phyloP scores from a whole-genome alignment of 371 early-diverging fungal species.

The Coemansia sp. region DNA sequence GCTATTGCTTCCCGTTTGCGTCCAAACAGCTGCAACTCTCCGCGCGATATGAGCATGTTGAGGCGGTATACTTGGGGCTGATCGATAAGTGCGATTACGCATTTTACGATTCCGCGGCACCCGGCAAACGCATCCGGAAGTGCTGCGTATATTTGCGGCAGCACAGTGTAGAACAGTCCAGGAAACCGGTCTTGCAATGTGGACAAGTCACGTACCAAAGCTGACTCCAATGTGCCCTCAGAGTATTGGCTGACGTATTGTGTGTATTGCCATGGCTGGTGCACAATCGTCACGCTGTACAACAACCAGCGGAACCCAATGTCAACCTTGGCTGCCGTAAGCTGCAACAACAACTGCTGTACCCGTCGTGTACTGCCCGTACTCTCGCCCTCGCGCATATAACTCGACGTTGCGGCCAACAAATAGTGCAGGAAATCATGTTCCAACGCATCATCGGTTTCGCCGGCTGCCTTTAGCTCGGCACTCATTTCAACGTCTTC shows the following conservation, averaged over 20 bases:
- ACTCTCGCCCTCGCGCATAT: not conserved
- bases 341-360: conserved; percentile 18
- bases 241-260: conserved; percentile 12
- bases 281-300: not conserved
- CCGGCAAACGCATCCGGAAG: conserved; percentile 29
- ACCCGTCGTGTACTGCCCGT: not conserved
- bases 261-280: conserved; percentile 6
- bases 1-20: not conserved
- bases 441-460: conserved; percentile 10
- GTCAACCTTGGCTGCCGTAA: conserved; percentile 16
- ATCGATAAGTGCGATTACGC: conserved; percentile 38
- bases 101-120: conserved; percentile 6
- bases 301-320: conserved; percentile 52
- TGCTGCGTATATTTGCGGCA: conserved; percentile 25
- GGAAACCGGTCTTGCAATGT: conserved; percentile 37
- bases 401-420: conserved; percentile 2
- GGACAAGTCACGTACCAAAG: conserved; percentile 28
- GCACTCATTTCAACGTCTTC: conserved; percentile 44
- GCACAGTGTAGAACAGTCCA: conserved; percentile 24
- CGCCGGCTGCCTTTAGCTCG: conserved; percentile 23
- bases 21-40: conserved; percentile 38
- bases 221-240: conserved; percentile 7
- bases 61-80: conserved; percentile 48
- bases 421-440: conserved; percentile 37
- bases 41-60: conserved; percentile 10